These are phyloP conservation scores for Pyrus pyrifolia DNA, from an alignment of 306 rosid species.

Conservation along the genomic window DNA sequence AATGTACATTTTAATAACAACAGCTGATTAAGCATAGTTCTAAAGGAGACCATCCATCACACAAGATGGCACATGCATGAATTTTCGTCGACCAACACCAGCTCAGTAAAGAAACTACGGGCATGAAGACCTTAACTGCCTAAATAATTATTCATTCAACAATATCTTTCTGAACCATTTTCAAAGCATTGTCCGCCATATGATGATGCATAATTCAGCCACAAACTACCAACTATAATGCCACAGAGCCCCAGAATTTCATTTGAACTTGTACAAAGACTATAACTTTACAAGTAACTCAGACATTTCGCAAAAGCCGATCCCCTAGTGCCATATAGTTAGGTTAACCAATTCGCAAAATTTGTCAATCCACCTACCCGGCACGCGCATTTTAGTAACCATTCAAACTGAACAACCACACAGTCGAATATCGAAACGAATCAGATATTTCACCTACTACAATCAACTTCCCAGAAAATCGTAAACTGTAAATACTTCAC, in stretches of 20 bases:
- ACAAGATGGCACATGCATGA: not conserved
- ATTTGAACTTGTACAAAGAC: not conserved
- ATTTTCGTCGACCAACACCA: not conserved
- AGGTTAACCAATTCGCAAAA: not conserved
- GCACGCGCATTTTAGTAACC: not conserved
- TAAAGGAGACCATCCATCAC: too few relatives aligned
- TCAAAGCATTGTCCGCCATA: not conserved
- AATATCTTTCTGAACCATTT: not conserved
- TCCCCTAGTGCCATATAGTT: not conserved
- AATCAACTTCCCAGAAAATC: not conserved
- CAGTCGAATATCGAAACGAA: not conserved
- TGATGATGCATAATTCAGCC: not conserved
- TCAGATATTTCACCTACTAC: not conserved
- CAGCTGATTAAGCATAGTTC: too few relatives aligned
- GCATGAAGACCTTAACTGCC: not conserved
- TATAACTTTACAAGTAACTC: not conserved
- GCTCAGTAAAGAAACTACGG: not conserved
- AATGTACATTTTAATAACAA: not conserved
- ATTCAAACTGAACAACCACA: not conserved
- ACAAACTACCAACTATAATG: not conserved
- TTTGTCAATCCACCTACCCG: not conserved
- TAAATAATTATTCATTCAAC: not conserved
- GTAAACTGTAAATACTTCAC: not conserved
- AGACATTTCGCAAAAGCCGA: not conserved
- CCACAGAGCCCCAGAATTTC: not conserved